Evolutionary conservation across 139 green algal species (phyloP).

Genomic region (Mesotaenium endlicherianum): DNA sequence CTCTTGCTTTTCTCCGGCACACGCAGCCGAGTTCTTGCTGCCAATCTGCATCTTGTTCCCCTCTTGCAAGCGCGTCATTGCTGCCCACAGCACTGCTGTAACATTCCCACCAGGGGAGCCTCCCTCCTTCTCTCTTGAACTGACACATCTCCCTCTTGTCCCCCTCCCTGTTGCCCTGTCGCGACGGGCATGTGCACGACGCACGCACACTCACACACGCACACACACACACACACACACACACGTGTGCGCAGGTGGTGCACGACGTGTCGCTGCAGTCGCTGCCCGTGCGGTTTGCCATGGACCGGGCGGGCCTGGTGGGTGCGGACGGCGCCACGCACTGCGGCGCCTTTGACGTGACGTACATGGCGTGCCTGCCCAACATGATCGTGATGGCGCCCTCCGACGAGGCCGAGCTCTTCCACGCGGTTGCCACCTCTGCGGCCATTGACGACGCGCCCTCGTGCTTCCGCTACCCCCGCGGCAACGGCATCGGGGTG

Average conservation of each 20-base stretch:
- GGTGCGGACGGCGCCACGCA: constrained; percentile 97
- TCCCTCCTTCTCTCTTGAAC: not conserved
- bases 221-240: too few relatives aligned
- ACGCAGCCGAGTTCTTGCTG: too few relatives aligned
- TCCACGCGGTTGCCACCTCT: constrained; percentile 80
- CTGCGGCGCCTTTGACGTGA: constrained; percentile 62
- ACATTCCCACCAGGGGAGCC: too few relatives aligned
- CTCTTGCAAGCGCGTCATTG: too few relatives aligned
- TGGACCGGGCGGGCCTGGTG: constrained; percentile 96
- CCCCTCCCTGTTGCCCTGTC: too few relatives aligned
- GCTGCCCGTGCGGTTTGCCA: constrained; percentile 96
- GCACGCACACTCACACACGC: too few relatives aligned
- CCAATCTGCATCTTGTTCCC: too few relatives aligned
- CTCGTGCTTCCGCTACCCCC: constrained; percentile 89
- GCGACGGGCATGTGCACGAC: too few relatives aligned
- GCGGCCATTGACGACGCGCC: constrained; percentile 89
- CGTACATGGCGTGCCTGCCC: constrained; percentile 78
- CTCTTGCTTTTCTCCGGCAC: too few relatives aligned
- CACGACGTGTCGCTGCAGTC: constrained; percentile 97
- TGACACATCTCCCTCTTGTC: too few relatives aligned
- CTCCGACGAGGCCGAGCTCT: constrained; percentile 73
- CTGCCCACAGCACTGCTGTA: too few relatives aligned
- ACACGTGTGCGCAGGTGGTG: constrained; percentile 75
- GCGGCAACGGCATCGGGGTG: constrained; percentile 91
- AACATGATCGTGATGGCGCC: constrained; percentile 97